Conservation (phyloP, 495 filamentous ascomycete species). For the Xylaria bambusicola region DNA sequence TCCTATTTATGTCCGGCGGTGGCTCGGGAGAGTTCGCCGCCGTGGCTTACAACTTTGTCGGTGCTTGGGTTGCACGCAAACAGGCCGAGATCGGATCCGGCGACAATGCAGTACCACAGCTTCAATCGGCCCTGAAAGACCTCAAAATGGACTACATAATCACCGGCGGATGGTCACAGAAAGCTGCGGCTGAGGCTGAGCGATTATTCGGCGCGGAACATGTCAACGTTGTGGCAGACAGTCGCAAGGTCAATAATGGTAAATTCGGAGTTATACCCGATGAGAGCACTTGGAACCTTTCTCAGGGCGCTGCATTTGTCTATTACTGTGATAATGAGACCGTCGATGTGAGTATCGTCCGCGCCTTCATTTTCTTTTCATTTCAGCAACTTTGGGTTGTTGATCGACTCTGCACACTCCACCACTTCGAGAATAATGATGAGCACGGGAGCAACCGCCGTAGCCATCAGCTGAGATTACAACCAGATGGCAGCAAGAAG, state of each 20-base stretch:
- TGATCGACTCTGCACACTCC: too few species aligned
- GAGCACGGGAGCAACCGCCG: too few species aligned
- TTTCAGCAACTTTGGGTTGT: too few species aligned
- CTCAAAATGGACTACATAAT: conserved; percentile 76
- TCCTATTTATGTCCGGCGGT: conserved; percentile 73
- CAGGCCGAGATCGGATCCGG: conserved; percentile 14
- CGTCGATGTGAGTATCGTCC: conserved; percentile 55
- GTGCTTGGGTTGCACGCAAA: conserved; percentile 64
- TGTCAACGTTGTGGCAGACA: conserved; percentile 70
- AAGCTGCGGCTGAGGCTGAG: conserved; percentile 73
- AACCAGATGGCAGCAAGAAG: too few species aligned
- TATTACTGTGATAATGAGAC: conserved; percentile 88
- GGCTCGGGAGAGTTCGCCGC: conserved; percentile 73
- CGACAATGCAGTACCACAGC: conserved; percentile 39
- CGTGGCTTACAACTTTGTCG: conserved; percentile 69
- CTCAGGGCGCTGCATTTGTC: conserved; percentile 62
- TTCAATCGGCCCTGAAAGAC: conserved; percentile 63
- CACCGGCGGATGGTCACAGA: conserved; percentile 72
- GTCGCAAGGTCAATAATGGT: conserved; percentile 63
- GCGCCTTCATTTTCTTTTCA: neutral
- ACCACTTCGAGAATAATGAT: too few species aligned
- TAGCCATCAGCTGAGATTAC: too few species aligned
- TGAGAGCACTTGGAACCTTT: conserved; percentile 68
- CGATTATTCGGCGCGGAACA: conserved; percentile 66
- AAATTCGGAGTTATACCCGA: conserved; percentile 76